phyloP scores from a whole-genome alignment of 73 alveolate species.

The Stentor coeruleus region DNA sequence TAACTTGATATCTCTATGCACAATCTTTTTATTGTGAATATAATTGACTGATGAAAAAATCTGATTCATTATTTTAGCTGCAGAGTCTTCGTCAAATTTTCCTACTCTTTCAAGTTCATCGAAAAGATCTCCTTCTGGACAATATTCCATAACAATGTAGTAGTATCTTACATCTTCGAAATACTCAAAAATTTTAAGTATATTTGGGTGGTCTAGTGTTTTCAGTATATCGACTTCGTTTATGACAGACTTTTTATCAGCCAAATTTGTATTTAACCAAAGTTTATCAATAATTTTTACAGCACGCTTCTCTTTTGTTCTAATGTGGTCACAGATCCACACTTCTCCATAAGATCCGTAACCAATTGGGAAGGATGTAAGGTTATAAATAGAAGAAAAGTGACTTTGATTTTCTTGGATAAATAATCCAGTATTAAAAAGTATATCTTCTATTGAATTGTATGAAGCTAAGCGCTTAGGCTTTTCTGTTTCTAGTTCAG shows the following conservation, averaged over 20 bases:
- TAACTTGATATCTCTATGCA: constrained; percentile 42
- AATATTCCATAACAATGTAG: constrained; percentile 62
- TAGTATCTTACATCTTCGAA: constrained; percentile 61
- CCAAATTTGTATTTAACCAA: too few species aligned
- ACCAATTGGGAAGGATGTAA: too few species aligned
- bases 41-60: constrained; percentile 20
- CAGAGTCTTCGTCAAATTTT: constrained; percentile 35
- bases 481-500: too few species aligned
- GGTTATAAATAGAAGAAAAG: too few species aligned
- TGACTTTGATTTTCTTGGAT: too few species aligned
- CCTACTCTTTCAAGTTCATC: constrained; percentile 28
- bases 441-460: too few species aligned
- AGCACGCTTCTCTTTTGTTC: too few species aligned
- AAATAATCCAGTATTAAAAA: too few species aligned
- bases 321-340: too few species aligned
- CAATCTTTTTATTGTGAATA: constrained; percentile 30
- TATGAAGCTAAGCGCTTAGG: too few species aligned
- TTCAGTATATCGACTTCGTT: constrained; percentile 68
- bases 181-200: constrained; percentile 54
- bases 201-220: constrained; percentile 58
- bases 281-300: too few species aligned
- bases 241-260: constrained; percentile 48
- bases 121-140: constrained; percentile 66
- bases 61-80: constrained; percentile 15
- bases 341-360: too few species aligned